Evolutionary conservation across 805 yeast species (phyloP), one percentile per base, ranked within the genome.

Genomic region (Clavispora santaluciae): DNA sequence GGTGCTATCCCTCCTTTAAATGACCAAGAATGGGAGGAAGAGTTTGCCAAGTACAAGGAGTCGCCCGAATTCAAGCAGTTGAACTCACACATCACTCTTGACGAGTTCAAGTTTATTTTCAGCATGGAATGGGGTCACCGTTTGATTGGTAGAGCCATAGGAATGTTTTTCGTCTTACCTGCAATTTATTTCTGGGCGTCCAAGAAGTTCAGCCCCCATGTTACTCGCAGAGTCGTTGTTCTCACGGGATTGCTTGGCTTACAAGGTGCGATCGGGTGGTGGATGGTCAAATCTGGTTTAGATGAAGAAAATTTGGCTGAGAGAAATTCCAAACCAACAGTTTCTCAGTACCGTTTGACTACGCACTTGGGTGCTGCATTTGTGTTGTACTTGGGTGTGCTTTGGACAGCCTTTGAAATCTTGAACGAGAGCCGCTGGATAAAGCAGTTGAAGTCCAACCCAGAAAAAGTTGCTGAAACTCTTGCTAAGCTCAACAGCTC

Each of bases 71-170:
- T 87, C 63, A 78, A 83, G 58, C 86, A 82, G 53, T 72, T 93
- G 49, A 93, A 95, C 66, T 82, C 96, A 1, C 88, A 89, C 58
- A 86, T 88, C 59, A 81, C 87, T 15, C 61, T 93, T 44, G 96
- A 89, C 2, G 99, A 93, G 60, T 93, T 87, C 72, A 88, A 93
- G 63, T 91, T 89, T 59, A 93, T 93, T 48, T 93, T 83, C 68
- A 81, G 78, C 57, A 91, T 93, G 97, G 99, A 93, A 65, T 93
- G 99, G 99, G 82, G 83, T 33, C 99, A 93, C 63, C 75, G 99
- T 55, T 66, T 91, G 43, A 77, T 93, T 72, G 99, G 98, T 13
- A 78, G 99, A 61, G 76, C 84, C 39, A 90, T 93, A 54, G 99
- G 99, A 30, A 64, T 80, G 51, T 77, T 84, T 4, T 81, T 93